A percentile compares a stretch with the other conserved stretches of the same genome.
These are phyloP conservation scores for Nicotiana knightiana DNA, from an alignment of 257 asterid species.

Conservation along the genomic window DNA sequence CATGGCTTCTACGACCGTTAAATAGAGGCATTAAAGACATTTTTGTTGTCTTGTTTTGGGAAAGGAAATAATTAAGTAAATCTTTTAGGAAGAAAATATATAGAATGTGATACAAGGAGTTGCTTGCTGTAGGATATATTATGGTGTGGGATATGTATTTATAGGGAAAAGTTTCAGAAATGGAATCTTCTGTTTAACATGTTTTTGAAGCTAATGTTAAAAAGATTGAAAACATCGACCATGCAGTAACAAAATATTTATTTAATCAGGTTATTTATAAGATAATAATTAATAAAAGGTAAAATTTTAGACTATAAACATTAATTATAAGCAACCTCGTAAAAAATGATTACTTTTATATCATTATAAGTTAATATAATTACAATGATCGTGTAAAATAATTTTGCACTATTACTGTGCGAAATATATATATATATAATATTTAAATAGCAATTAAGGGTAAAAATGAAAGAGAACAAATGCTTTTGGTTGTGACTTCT, in stretches of 20 bases:
- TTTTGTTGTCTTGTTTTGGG: not conserved
- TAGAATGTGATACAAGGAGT: not conserved
- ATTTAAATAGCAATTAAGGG: not conserved
- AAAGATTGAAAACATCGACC: not conserved
- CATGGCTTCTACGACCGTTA: conserved; percentile 11
- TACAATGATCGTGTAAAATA: no score
- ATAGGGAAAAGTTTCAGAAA: not conserved
- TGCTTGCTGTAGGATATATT: not conserved
- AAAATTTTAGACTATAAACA: no score
- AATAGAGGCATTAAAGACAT: conserved; percentile 23
- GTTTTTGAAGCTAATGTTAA: not conserved
- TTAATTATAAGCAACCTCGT: no score
- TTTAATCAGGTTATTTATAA: not conserved
- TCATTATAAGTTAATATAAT: no score
- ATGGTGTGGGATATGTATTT: not conserved
- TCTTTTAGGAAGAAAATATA: not conserved
- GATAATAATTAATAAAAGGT: no score
- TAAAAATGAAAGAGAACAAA: not conserved
- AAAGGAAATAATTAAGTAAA: not conserved
- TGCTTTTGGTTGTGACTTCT: not conserved
- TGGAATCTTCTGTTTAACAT: not conserved
- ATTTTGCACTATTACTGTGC: no score
- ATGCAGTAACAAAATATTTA: not conserved
- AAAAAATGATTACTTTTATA: no score
- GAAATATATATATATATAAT: no score